A percentile compares a stretch with the other conserved stretches of the same genome.
Evolutionary conservation across 176 grass and related monocot genomes (phyloP).

Genomic region (Alopecurus myosuroides): DNA sequence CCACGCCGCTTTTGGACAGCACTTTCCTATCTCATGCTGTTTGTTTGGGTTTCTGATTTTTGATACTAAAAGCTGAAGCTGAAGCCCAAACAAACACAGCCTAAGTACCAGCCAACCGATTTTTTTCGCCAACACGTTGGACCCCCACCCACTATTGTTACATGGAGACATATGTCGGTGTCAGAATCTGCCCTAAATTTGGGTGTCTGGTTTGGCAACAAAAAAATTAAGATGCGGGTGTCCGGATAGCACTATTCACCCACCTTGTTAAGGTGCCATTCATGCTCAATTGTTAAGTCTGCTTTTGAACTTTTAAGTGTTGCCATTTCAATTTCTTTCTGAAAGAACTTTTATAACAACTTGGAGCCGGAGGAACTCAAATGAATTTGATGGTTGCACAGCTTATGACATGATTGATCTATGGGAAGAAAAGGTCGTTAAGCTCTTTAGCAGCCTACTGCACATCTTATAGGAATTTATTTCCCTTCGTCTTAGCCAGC

Average conservation of each 20-base stretch:
- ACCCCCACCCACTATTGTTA: neutral
- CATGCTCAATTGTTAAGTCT: neutral
- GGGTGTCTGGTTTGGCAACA: neutral
- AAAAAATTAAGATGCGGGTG: neutral
- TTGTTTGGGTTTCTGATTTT: too few relatives aligned
- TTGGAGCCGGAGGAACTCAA: neutral
- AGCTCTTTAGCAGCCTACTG: neutral
- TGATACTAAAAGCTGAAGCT: too few relatives aligned
- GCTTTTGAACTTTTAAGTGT: neutral
- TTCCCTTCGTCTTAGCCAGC: neutral
- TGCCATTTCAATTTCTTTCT: neutral
- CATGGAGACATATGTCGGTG: neutral
- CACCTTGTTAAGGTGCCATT: neutral
- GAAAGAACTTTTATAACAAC: neutral
- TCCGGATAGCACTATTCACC: neutral
- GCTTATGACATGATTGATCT: neutral
- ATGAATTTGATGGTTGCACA: neutral
- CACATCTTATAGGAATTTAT: neutral
- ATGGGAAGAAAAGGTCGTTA: neutral
- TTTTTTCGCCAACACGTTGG: neutral
- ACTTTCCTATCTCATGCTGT: neutral
- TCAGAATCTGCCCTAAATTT: neutral
- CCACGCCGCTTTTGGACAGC: neutral
- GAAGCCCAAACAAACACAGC: neutral
- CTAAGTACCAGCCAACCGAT: neutral